phyloP scores from a whole-genome alignment of 1,284 basidiomycete genomes.

The Rhodotorula sp. region DNA sequence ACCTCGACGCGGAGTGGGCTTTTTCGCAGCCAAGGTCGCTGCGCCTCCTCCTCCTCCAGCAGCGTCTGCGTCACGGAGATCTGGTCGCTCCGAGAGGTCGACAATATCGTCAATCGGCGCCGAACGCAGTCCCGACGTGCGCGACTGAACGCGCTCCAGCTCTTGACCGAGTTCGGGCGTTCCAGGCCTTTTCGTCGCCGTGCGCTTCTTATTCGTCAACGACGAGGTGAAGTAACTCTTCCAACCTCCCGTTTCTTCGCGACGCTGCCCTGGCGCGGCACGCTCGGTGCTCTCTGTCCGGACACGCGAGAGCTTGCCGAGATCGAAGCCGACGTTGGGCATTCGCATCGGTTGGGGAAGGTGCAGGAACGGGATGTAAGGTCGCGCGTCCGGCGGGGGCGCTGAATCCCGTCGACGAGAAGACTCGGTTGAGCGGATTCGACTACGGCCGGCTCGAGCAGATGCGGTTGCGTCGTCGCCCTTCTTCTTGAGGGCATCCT shows the following conservation, averaged over 20 bases:
- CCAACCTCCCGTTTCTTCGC: background rate
- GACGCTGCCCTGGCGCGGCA: background rate
- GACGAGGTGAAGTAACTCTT: too few relatives aligned
- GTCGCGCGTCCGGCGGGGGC: background rate
- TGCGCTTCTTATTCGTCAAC: background rate
- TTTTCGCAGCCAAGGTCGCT: background rate
- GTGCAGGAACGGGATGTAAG: slow-evolving; percentile 33
- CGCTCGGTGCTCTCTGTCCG: background rate
- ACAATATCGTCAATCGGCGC: slow-evolving; percentile 16
- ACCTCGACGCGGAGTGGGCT: background rate
- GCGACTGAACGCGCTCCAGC: background rate
- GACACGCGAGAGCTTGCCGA: slow-evolving; percentile 4
- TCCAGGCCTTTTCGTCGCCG: background rate
- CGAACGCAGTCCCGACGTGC: background rate
- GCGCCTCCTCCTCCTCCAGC: too few relatives aligned
- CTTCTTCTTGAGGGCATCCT: background rate
- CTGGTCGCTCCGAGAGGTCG: background rate
- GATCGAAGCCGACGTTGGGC: slow-evolving; percentile 36
- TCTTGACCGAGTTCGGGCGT: background rate
- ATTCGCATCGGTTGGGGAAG: slow-evolving; percentile 44
- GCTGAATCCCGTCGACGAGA: background rate
- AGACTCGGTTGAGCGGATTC: background rate
- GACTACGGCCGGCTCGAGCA: background rate
- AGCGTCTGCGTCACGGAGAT: background rate
- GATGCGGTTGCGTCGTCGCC: background rate